These are phyloP conservation scores for Theileria equi DNA, from an alignment of 169 alveolate genomes.

Conservation along the genomic window DNA sequence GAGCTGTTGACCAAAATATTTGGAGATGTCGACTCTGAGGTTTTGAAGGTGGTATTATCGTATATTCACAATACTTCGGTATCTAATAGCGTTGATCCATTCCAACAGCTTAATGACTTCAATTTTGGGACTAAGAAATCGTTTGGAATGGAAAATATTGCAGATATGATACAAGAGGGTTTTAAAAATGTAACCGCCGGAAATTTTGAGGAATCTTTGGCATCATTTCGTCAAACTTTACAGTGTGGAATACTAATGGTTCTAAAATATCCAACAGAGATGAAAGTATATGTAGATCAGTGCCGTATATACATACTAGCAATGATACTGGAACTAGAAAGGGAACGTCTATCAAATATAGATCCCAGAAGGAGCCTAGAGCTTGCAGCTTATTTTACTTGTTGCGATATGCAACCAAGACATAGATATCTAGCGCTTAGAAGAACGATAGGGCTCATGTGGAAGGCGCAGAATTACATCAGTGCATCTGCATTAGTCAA, in stretches of 20 bases:
- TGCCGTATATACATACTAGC: conserved; percentile 67
- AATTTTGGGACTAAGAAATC: neutral
- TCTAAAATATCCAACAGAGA: neutral
- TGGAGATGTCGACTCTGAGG: conserved; percentile 8
- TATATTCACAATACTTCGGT: neutral
- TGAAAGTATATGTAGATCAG: conserved; percentile 28
- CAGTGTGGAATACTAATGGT: neutral
- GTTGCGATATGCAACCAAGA: conserved; percentile 75
- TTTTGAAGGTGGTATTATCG: conserved; percentile 22
- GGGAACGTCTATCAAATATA: conserved; percentile 49
- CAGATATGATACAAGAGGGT: neutral
- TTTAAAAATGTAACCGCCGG: neutral
- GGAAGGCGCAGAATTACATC: conserved; percentile 83
- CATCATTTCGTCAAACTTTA: neutral
- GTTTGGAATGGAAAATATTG: neutral
- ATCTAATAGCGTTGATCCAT: neutral
- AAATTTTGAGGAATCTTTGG: neutral
- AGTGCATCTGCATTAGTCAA: conserved; percentile 73
- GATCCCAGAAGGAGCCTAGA: conserved; percentile 74
- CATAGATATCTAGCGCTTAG: conserved; percentile 79
- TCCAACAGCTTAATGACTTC: neutral
- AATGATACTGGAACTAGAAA: conserved; percentile 68
- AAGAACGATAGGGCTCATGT: conserved; percentile 83
- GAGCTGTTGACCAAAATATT: conserved; percentile 5
- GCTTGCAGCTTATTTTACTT: conserved; percentile 79